These are phyloP conservation scores for Aspergillus luchuensis DNA, from an alignment of 2,329 filamentous ascomycete species.

Conservation along the genomic window DNA sequence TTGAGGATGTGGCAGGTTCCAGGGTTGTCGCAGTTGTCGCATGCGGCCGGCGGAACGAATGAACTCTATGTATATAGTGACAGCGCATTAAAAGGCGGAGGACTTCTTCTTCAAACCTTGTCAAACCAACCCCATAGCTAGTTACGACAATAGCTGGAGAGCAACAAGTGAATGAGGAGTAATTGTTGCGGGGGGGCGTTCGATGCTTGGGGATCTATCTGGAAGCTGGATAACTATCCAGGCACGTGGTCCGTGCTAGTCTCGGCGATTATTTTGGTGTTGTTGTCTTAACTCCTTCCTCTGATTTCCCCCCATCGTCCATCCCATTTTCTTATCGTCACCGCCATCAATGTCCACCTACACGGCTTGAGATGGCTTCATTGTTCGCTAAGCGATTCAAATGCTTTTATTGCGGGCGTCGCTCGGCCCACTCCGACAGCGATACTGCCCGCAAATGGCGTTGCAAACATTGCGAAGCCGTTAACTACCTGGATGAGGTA, in stretches of 20 bases:
- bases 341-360: conserved; percentile 18
- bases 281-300: conserved; percentile 28
- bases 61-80: not conserved
- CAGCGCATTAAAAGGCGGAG: not conserved
- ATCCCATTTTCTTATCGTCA: conserved; percentile 4
- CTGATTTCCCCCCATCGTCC: not conserved
- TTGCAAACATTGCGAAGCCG: conserved; percentile 77
- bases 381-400: conserved; percentile 53
- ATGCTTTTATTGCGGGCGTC: conserved; percentile 84
- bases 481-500: conserved; percentile 88
- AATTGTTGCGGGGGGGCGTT: not conserved
- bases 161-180: not conserved
- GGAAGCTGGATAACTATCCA: not conserved
- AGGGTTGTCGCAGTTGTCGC: not conserved
- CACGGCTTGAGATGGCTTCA: conserved; percentile 40
- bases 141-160: not conserved
- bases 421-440: conserved; percentile 62
- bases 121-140: not conserved
- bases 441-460: conserved; percentile 66
- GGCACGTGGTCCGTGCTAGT: conserved; percentile 29
- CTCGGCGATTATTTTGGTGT: conserved; percentile 29
- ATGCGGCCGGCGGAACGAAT: not conserved
- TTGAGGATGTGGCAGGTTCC: not conserved
- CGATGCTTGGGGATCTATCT: not conserved
- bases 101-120: not conserved